These are phyloP conservation scores for Pseudisothecium myosuroides DNA, from an alignment of 225 moss, liverwort and hornwort species.

Conservation along the genomic window DNA sequence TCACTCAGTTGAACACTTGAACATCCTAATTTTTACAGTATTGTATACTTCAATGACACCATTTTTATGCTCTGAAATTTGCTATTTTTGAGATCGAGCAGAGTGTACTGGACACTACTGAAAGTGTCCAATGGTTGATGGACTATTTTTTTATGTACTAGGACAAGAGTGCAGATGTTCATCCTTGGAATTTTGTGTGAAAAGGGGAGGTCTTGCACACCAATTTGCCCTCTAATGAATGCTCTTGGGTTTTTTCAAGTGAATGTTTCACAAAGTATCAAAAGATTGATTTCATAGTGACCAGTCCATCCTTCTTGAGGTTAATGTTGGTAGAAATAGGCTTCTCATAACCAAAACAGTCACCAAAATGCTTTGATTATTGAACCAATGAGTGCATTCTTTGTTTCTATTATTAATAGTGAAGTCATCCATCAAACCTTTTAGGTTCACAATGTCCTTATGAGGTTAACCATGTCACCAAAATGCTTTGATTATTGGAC, in stretches of 20 bases:
- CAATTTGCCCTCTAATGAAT: neutral
- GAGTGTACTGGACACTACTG: neutral
- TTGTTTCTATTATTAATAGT: too few relatives aligned
- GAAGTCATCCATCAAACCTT: too few relatives aligned
- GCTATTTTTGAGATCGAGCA: neutral
- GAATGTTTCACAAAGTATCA: neutral
- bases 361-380: too few relatives aligned
- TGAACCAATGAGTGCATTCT: too few relatives aligned
- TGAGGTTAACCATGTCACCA: too few relatives aligned
- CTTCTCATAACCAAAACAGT: neutral
- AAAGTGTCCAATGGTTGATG: too few relatives aligned
- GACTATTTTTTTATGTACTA: neutral
- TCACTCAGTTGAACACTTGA: neutral
- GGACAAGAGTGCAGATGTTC: neutral
- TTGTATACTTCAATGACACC: neutral
- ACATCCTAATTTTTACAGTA: neutral
- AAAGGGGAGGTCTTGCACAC: too few relatives aligned
- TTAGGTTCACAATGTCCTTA: too few relatives aligned
- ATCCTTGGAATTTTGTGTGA: too few relatives aligned
- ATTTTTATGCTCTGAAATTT: neutral
- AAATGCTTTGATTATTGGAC: too few relatives aligned
- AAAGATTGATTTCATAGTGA: neutral
- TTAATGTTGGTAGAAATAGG: too few relatives aligned
- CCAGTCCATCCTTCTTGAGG: rapidly evolving
- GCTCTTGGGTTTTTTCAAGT: neutral